Conservation (phyloP, 139 green algal genomes). For the Chlamydomonas sphaeroides region DNA sequence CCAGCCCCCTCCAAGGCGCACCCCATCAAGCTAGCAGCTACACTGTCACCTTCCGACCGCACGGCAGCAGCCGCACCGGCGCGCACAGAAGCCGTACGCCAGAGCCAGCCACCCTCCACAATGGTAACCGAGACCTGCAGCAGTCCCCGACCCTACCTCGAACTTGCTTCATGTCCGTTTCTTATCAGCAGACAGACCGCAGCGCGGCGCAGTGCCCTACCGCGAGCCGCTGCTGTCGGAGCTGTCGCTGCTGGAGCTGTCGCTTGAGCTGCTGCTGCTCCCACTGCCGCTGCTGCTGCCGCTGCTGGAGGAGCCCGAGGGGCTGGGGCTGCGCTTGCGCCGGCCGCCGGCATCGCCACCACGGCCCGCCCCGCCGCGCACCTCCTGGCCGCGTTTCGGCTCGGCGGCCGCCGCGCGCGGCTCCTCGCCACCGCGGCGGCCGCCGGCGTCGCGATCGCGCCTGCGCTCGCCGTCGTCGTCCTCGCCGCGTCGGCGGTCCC, state of each 20-base stretch:
- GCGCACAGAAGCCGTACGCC: too few species aligned
- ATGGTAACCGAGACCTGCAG: too few species aligned
- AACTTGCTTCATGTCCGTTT: too few species aligned
- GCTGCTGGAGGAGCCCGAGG: neutral
- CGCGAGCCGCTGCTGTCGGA: conserved; percentile 5
- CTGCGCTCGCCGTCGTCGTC: too few species aligned
- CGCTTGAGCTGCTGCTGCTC: neutral
- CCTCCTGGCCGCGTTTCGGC: neutral
- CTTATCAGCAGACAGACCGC: too few species aligned
- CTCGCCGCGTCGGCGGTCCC: too few species aligned
- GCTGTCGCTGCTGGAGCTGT: neutral
- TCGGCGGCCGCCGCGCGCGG: neutral
- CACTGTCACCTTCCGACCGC: too few species aligned
- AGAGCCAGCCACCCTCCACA: too few species aligned
- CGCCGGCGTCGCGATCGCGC: neutral
- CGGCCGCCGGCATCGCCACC: neutral
- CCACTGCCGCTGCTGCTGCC: conserved; percentile 1
- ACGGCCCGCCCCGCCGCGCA: neutral
- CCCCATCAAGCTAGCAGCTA: too few species aligned
- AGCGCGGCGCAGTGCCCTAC: neutral
- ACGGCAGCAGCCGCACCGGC: too few species aligned
- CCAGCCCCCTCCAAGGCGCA: too few species aligned
- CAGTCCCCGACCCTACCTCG: too few species aligned
- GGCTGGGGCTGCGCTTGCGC: conserved; percentile 22
- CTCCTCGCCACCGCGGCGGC: neutral